Percentiles rank a stretch among this genome's conserved stretches.
These are phyloP conservation scores for Martiniozyma abietophila DNA, from an alignment of 805 yeast genomes.

Conservation along the genomic window DNA sequence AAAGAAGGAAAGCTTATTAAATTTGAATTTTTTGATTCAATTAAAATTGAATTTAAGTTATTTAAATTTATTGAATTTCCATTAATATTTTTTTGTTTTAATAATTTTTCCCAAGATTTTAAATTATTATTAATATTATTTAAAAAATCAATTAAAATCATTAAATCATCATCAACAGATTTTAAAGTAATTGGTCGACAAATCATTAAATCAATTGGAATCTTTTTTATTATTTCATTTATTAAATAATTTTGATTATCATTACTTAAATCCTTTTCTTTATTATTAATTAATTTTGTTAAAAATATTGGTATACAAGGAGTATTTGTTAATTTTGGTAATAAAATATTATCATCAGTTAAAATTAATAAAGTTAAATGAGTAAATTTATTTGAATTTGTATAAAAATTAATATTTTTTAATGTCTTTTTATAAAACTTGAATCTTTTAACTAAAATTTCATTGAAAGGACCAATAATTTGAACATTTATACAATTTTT, in stretches of 20 bases:
- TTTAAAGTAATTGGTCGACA: conserved; percentile 25
- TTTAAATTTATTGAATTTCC: conserved; percentile 9
- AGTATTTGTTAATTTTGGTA: conserved; percentile 16
- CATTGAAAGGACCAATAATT: conserved; percentile 21
- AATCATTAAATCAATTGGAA: conserved; percentile 18
- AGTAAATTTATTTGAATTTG: conserved; percentile 13
- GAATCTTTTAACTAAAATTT: conserved; percentile 17
- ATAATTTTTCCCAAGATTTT: conserved; percentile 11
- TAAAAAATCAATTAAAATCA: conserved; percentile 24
- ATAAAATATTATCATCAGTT: conserved; percentile 21
- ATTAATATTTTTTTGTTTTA: conserved; percentile 8
- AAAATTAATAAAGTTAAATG: conserved; percentile 22
- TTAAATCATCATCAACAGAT: conserved; percentile 23
- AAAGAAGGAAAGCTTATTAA: background rate
- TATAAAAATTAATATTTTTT: conserved; percentile 17
- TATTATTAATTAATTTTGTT: too few species aligned
- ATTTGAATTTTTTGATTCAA: conserved; percentile 11
- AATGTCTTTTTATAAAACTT: conserved; percentile 22
- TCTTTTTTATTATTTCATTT: too few species aligned
- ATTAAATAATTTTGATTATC: conserved; percentile 1
- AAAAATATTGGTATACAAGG: conserved; percentile 9
- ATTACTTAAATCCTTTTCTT: background rate
- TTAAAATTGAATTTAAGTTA: conserved; percentile 18
- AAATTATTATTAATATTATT: conserved; percentile 17
- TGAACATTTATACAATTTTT: conserved; percentile 16